A percentile compares a stretch with the other conserved stretches of the same genome.
phyloP scores from a whole-genome alignment of 192 early-diverging fungal species.

The Cetraspora pellucida region DNA sequence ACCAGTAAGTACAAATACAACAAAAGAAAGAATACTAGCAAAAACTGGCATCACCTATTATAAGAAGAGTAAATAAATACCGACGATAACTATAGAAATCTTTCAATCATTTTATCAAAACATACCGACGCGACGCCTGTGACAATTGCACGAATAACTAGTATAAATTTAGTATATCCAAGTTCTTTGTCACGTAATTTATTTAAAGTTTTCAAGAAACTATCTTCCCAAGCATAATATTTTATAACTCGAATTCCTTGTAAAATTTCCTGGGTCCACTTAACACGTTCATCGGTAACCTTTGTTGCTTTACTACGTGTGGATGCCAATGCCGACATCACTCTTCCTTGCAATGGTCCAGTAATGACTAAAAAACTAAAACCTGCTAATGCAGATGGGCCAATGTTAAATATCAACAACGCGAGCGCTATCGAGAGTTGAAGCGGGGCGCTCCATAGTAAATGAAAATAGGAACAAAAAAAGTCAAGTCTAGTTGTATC shows the following conservation, averaged over 20 bases:
- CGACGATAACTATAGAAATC: too few relatives aligned
- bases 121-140: conserved; percentile 58
- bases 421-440: conserved; percentile 46
- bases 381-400: conserved; percentile 66
- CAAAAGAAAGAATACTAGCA: conserved; percentile 37
- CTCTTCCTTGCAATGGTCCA: conserved; percentile 41
- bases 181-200: conserved; percentile 59
- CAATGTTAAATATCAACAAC: conserved; percentile 53
- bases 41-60: conserved; percentile 52
- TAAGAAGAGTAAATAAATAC: too few relatives aligned
- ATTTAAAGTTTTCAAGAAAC: conserved; percentile 63
- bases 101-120: too few relatives aligned
- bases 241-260: conserved; percentile 92
- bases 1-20: conserved; percentile 46
- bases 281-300: conserved; percentile 75
- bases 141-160: conserved; percentile 55
- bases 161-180: conserved; percentile 46
- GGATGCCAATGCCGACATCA: conserved; percentile 39
- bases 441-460: conserved; percentile 51
- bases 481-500: conserved; percentile 69
- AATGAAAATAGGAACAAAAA: conserved; percentile 48
- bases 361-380: conserved; percentile 54
- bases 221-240: conserved; percentile 81
- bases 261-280: conserved; percentile 55
- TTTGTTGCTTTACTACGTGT: conserved; percentile 45